Conservation (phyloP, 1,284 basidiomycete genomes). For the Malassezia arunalokei region DNA sequence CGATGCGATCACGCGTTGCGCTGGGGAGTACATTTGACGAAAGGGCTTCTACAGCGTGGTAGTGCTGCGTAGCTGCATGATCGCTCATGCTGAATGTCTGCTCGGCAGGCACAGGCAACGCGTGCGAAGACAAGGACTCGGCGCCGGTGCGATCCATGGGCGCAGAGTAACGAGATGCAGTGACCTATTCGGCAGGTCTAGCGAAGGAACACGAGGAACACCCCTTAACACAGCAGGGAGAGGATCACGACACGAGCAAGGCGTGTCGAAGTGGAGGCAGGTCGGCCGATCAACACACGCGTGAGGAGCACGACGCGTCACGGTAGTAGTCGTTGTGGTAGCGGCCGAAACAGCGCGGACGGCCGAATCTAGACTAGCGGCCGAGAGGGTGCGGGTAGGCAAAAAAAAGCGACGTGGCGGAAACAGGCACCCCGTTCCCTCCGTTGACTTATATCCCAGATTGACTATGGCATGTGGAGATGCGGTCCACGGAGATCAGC, state of each 20-base stretch:
- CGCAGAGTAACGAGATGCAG: background rate
- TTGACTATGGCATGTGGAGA: too few relatives aligned
- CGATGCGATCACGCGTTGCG: constrained; percentile 7
- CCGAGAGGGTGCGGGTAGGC: background rate
- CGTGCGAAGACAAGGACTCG: constrained; percentile 12
- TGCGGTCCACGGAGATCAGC: too few relatives aligned
- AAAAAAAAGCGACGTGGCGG: background rate
- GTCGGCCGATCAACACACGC: constrained; percentile 15
- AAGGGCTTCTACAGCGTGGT: constrained; percentile 16
- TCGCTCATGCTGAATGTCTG: constrained; percentile 14
- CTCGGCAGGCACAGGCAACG: constrained; percentile 10
- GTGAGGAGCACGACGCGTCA: constrained; percentile 4
- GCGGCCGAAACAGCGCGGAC: constrained; percentile 8
- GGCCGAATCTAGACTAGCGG: background rate
- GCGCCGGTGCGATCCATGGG: constrained; percentile 5
- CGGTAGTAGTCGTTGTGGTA: constrained; percentile 13
- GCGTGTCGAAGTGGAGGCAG: constrained; percentile 13
- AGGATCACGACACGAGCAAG: background rate
- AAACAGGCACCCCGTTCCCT: background rate
- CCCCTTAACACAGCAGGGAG: too few relatives aligned
- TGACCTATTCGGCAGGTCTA: too few relatives aligned
- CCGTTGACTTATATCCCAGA: constrained; percentile 6
- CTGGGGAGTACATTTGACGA: constrained; percentile 14
- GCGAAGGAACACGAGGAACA: too few relatives aligned
- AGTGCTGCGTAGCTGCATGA: constrained; percentile 10